Evolutionary conservation across 306 rosid genomes (phyloP).

Genomic region (Acacia crassicarpa): DNA sequence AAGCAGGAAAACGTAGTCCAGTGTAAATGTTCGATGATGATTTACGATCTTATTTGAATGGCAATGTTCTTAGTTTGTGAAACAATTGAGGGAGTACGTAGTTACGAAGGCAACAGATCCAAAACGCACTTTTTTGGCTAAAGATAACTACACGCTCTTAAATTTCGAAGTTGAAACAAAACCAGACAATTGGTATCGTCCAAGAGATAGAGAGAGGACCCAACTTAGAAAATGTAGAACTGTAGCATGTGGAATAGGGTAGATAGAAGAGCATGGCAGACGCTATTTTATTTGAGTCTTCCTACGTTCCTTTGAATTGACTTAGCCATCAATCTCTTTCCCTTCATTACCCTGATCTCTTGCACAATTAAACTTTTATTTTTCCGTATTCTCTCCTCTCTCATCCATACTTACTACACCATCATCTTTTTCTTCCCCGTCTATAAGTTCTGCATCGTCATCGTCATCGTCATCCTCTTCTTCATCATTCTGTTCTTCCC

Average conservation of each 20-base stretch:
- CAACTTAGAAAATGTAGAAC: not conserved
- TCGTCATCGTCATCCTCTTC: not conserved
- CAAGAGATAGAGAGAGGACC: not conserved
- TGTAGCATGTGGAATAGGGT: slow-evolving; percentile 9
- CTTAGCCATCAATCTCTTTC: slow-evolving; percentile 21
- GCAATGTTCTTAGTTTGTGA: not conserved
- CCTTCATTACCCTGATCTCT: slow-evolving; percentile 30
- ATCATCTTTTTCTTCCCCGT: not conserved
- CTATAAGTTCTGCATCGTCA: not conserved
- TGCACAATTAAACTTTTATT: slow-evolving; percentile 19
- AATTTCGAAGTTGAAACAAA: not conserved
- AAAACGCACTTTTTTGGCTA: not conserved
- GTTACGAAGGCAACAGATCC: not conserved
- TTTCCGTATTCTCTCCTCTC: slow-evolving; percentile 16
- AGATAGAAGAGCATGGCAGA: not conserved
- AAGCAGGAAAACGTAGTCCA: not conserved
- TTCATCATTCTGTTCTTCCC: slow-evolving; percentile 34
- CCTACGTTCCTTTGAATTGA: slow-evolving; percentile 21
- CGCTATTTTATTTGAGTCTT: not conserved
- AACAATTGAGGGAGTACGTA: not conserved
- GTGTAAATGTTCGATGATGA: not conserved
- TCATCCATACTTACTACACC: slow-evolving; percentile 5
- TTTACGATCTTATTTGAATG: not conserved
- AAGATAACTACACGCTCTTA: not conserved
- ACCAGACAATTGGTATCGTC: not conserved